These are phyloP conservation scores for Geranium rotundifolium DNA, from an alignment of 345 rosid species.

Conservation along the genomic window DNA sequence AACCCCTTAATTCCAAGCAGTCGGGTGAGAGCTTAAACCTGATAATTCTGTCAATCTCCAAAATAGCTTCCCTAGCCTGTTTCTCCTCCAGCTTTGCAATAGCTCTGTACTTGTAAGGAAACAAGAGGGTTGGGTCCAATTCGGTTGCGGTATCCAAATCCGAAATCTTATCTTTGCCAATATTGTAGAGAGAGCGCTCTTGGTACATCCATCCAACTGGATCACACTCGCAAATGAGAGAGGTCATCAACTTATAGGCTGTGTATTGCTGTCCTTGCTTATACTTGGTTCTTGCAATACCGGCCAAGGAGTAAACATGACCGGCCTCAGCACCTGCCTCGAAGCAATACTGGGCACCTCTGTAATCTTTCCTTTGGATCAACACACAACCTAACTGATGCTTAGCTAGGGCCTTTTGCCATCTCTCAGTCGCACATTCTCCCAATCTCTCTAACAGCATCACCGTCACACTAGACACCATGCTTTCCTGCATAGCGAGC, in stretches of 20 bases:
- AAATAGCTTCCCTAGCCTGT: slow-evolving; percentile 47
- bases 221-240: slow-evolving; percentile 45
- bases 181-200: slow-evolving; percentile 62
- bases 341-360: slow-evolving; percentile 47
- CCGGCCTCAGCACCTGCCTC: slow-evolving; percentile 62
- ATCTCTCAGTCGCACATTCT: slow-evolving; percentile 50
- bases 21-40: slow-evolving; percentile 65
- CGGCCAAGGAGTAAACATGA: slow-evolving; percentile 74
- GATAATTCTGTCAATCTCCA: slow-evolving; percentile 55
- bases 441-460: slow-evolving; percentile 49
- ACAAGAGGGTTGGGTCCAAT: slow-evolving; percentile 68
- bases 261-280: slow-evolving; percentile 62
- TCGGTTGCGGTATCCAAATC: slow-evolving; percentile 65
- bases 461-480: slow-evolving; percentile 30
- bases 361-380: slow-evolving; percentile 54
- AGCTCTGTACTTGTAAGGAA: slow-evolving; percentile 82
- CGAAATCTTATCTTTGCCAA: slow-evolving; percentile 43
- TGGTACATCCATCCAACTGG: slow-evolving; percentile 96
- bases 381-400: slow-evolving; percentile 74
- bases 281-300: slow-evolving; percentile 67
- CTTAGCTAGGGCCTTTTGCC: slow-evolving; percentile 71
- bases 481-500: slow-evolving; percentile 59
- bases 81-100: slow-evolving; percentile 45
- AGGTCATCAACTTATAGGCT: slow-evolving; percentile 54
- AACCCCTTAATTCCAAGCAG: slow-evolving; percentile 78